A percentile compares a stretch with the other conserved stretches of the same genome.
phyloP scores from a whole-genome alignment of 768 basidiomycete species.

The Clathrus columnatus region DNA sequence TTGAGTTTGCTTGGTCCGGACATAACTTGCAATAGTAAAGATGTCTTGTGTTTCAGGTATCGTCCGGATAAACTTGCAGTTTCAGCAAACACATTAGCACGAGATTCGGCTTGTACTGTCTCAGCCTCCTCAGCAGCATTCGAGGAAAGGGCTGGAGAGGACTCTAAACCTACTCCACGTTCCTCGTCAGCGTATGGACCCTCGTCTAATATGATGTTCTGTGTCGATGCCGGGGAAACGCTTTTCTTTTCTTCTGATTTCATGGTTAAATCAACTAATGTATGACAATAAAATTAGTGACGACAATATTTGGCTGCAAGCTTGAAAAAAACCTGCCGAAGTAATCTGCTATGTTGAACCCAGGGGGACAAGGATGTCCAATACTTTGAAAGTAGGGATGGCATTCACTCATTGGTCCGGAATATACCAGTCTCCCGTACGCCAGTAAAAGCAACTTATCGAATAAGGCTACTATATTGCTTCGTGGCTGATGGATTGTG shows the following conservation, averaged over 20 bases:
- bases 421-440: constrained; percentile 76
- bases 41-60: constrained; percentile 64
- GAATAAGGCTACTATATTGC: constrained; percentile 94
- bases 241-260: constrained; percentile 32
- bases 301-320: constrained; percentile 1
- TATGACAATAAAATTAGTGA: not conserved
- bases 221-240: constrained; percentile 12
- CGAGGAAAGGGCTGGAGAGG: constrained; percentile 13
- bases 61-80: constrained; percentile 30
- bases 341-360: constrained; percentile 96
- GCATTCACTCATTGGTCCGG: constrained; percentile 66
- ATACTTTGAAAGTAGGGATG: constrained; percentile 74
- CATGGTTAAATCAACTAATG: constrained; percentile 35
- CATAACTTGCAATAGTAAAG: constrained; percentile 60
- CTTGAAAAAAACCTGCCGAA: constrained; percentile 59
- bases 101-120: constrained; percentile 37
- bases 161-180: constrained; percentile 37
- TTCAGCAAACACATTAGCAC: constrained; percentile 30
- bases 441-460: constrained; percentile 86
- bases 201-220: constrained; percentile 22
- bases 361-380: constrained; percentile 79
- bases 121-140: constrained; percentile 19
- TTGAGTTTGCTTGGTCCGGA: constrained; percentile 27
- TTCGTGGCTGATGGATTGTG: constrained; percentile 96
- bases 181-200: constrained; percentile 60